Conservation (phyloP, 2,329 filamentous ascomycete species). For the Ophiostoma sp. region DNA sequence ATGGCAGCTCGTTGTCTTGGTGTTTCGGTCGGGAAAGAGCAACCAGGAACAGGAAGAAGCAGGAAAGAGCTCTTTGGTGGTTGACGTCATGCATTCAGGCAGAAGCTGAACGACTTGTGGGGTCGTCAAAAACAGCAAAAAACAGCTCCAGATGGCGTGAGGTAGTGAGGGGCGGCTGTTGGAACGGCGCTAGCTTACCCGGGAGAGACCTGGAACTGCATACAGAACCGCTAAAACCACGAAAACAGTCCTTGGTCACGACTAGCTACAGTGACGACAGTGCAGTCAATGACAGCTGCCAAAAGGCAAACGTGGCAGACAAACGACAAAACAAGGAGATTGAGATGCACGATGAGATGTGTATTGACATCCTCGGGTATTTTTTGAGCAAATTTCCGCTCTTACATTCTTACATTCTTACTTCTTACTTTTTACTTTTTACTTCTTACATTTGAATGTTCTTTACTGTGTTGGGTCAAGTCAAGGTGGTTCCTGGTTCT, state of each 20-base stretch:
- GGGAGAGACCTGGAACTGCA: neutral
- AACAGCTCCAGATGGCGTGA: neutral
- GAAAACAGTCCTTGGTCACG: too few relatives aligned
- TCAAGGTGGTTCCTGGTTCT: neutral
- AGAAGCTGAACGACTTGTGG: neutral
- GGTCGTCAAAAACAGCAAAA: neutral
- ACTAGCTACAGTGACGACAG: neutral
- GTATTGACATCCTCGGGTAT: neutral
- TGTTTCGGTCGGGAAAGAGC: neutral
- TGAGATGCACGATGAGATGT: neutral
- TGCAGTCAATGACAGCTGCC: slow-evolving; percentile 7
- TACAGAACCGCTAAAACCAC: neutral
- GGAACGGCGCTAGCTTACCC: slow-evolving; percentile 1
- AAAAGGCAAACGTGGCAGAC: neutral
- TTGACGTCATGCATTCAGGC: slow-evolving; percentile 21
- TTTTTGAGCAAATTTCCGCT: neutral
- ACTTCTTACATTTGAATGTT: too few relatives aligned
- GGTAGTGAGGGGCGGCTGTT: neutral
- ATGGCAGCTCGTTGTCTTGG: neutral
- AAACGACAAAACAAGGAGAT: neutral
- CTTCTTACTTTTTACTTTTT: too few relatives aligned
- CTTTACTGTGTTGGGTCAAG: too few relatives aligned
- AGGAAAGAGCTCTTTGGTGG: neutral
- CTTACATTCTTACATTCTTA: neutral
- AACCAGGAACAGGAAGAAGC: slow-evolving; percentile 1